Evolutionary conservation across 1,139 yeast genomes (phyloP).

Genomic region (Suhomyces atakaporum): DNA sequence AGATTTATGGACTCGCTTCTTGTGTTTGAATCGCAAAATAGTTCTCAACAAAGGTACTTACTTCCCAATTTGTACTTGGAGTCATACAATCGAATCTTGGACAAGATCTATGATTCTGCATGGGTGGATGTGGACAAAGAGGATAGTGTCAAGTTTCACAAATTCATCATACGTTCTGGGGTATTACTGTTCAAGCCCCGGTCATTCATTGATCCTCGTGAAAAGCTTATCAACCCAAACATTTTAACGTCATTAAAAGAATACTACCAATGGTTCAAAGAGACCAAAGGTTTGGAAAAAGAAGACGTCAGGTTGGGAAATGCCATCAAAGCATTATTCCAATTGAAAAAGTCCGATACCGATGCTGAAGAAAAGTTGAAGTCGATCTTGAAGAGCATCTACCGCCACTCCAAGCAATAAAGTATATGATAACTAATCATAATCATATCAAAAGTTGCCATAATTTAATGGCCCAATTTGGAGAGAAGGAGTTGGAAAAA

Average conservation of each 20-base stretch:
- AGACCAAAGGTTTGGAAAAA: slow-evolving; percentile 16
- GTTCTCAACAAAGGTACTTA: slow-evolving; percentile 15
- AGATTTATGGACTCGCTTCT: slow-evolving; percentile 26
- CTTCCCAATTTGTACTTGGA: slow-evolving; percentile 26
- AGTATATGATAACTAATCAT: too few relatives aligned
- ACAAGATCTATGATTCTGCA: slow-evolving; percentile 25
- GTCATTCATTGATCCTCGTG: slow-evolving; percentile 23
- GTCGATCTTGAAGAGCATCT: slow-evolving; percentile 13
- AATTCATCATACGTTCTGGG: slow-evolving; percentile 31
- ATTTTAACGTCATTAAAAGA: slow-evolving; percentile 26
- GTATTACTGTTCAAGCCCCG: slow-evolving; percentile 34
- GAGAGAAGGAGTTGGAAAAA: too few relatives aligned
- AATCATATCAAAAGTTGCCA: too few relatives aligned
- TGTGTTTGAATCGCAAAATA: slow-evolving; percentile 21
- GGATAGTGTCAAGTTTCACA: slow-evolving; percentile 24
- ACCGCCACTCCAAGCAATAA: slow-evolving; percentile 8
- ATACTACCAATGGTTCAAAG: slow-evolving; percentile 24
- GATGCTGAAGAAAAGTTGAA: slow-evolving; percentile 16
- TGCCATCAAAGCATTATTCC: slow-evolving; percentile 21
- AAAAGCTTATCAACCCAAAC: slow-evolving; percentile 20
- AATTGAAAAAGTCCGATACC: slow-evolving; percentile 18
- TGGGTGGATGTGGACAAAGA: slow-evolving; percentile 27
- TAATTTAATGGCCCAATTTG: too few relatives aligned
- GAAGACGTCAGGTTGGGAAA: slow-evolving; percentile 23
- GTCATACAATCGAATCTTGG: slow-evolving; percentile 29